Conservation (phyloP, 805 yeast species). For the Ogataea kodamae region DNA sequence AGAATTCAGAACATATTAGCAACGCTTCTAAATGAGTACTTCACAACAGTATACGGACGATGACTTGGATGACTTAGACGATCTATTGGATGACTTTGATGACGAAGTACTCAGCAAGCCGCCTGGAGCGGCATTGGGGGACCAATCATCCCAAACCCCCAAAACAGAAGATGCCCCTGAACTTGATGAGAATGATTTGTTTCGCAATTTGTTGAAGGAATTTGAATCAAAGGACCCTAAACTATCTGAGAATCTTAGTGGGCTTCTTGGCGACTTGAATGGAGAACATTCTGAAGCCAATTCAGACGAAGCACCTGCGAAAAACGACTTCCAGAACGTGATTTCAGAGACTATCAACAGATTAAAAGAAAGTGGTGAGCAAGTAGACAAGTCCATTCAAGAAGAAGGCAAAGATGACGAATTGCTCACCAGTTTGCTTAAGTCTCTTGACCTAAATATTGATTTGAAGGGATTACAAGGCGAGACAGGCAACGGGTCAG, state of each 20-base stretch:
- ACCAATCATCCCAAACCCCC: slow-evolving; percentile 8
- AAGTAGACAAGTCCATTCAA: slow-evolving; percentile 57
- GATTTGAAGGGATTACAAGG: slow-evolving; percentile 23
- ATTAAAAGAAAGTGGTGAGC: slow-evolving; percentile 70
- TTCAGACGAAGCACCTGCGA: slow-evolving; percentile 14
- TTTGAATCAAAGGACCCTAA: slow-evolving; percentile 27
- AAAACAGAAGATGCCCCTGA: slow-evolving; percentile 18
- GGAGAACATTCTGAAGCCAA: slow-evolving; percentile 2
- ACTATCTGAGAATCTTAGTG: slow-evolving; percentile 24
- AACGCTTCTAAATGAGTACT: slow-evolving; percentile 7
- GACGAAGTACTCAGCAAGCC: slow-evolving; percentile 63
- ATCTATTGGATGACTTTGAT: slow-evolving; percentile 79
- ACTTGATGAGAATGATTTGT: slow-evolving; percentile 23
- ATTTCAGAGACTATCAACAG: slow-evolving; percentile 79
- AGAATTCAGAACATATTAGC: slow-evolving; percentile 13
- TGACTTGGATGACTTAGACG: slow-evolving; percentile 79
- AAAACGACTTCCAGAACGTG: slow-evolving; percentile 59
- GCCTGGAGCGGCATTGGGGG: slow-evolving; percentile 43
- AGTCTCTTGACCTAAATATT: slow-evolving; percentile 53
- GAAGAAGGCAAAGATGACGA: slow-evolving; percentile 40
- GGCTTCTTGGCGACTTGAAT: slow-evolving; percentile 23
- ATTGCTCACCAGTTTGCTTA: slow-evolving; percentile 57
- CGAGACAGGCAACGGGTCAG: slow-evolving; percentile 20
- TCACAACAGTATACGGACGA: slow-evolving; percentile 32
- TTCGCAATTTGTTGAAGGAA: slow-evolving; percentile 24